Evolutionary conservation across 345 rosid species (phyloP), one percentile per base, ranked within the genome.

Genomic region (Hibiscus mutabilis): DNA sequence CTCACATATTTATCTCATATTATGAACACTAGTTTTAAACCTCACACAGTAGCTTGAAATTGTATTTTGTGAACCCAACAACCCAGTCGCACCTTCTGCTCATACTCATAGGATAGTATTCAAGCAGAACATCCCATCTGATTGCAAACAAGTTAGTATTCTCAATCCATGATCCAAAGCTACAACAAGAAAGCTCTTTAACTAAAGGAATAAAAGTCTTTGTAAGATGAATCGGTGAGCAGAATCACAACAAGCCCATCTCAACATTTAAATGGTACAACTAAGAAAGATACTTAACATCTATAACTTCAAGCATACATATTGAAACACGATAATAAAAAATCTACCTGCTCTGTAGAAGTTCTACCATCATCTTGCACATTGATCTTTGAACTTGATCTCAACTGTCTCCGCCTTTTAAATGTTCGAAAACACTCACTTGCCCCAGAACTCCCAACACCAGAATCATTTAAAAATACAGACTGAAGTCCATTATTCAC

Each of bases 371-470:
- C 79, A 60, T 70, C 81, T 8, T 59, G 79, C 80, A 63, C 64
- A 66, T 81, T 82, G 21, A 75, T 60, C 57, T 74, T 85, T 7
- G 87, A 82, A 73, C 78, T 71, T 15, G 80, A 78, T 59, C 74
- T 78, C 18, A 71, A 75, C 37, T 53, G 77, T 82, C 78, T 90
- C 31, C 94, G 82, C 79, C 99, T 87, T 89, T 90, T 95, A 80
- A 90, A 92, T 7, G 90, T 88, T 66, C 72, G 86, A 18, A 90
- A 31, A 47, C 75, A 76, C 71, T 77, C 86, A 58, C 78, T 64
- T 56, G 66, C 80, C 25, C 80, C 79, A 1, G 87, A 84, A 70
- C 82, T 78, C 40, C 81, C 79, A 35, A 83, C 74, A 47, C 75
- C 79, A 74, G 78, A 75, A 74, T 78, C 79, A 77, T 71, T 79